Conservation (phyloP, 495 filamentous ascomycete genomes). For the Aspergillus carlsbadensis region DNA sequence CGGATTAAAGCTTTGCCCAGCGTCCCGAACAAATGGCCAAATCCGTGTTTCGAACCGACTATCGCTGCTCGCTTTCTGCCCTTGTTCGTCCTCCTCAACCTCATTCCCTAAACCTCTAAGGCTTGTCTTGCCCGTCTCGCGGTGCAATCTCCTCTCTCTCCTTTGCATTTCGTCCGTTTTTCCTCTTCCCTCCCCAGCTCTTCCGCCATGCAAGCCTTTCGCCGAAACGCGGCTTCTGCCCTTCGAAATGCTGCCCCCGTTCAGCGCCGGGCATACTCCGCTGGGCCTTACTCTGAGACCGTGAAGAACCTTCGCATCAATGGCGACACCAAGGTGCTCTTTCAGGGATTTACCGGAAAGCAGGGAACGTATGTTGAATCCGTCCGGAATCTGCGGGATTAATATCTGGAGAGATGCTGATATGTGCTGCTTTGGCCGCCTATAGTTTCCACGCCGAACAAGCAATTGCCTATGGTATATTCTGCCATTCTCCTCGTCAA, state of each 20-base stretch:
- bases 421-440: constrained; percentile 22
- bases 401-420: constrained; percentile 37
- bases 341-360: constrained; percentile 96
- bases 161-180: constrained; percentile 14
- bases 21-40: constrained; percentile 36
- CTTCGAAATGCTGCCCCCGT: constrained; percentile 47
- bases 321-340: constrained; percentile 87
- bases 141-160: constrained; percentile 20
- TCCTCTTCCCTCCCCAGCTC: constrained; percentile 10
- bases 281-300: constrained; percentile 74
- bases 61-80: constrained; percentile 20
- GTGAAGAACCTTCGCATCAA: constrained; percentile 91
- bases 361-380: constrained; percentile 88
- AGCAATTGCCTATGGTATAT: constrained; percentile 93
- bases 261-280: constrained; percentile 67
- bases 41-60: constrained; percentile 18
- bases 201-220: constrained; percentile 53
- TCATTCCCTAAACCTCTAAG: constrained; percentile 15
- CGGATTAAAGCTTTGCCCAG: constrained; percentile 43
- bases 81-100: constrained; percentile 21
- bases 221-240: constrained; percentile 49
- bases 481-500: constrained; percentile 18
- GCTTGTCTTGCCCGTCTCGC: constrained; percentile 5
- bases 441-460: constrained; percentile 92
- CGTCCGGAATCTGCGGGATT: background rate